phyloP scores from a whole-genome alignment of 768 basidiomycete genomes.

The Thelephora aurantiotincta region DNA sequence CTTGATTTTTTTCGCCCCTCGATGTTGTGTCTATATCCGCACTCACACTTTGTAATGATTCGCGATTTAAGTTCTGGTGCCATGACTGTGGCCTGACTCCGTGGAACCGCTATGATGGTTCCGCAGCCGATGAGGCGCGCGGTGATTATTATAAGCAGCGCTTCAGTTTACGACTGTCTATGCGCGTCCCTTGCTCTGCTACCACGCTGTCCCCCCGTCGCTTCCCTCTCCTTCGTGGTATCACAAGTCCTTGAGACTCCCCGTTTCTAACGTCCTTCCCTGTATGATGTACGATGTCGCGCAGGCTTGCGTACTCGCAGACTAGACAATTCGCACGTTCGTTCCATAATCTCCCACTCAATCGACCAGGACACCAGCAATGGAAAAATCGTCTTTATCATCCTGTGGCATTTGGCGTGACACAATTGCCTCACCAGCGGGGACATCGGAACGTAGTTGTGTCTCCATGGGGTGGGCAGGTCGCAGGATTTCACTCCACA shows the following conservation, averaged over 20 bases:
- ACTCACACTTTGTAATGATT: background rate
- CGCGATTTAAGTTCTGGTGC: background rate
- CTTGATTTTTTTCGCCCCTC: constrained; percentile 19
- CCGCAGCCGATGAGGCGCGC: no score
- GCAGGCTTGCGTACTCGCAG: background rate
- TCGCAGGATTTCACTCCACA: constrained; percentile 27
- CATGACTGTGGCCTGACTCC: no score
- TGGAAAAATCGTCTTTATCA: no score
- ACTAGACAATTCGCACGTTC: background rate
- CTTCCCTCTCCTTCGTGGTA: background rate
- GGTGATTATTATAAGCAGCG: no score
- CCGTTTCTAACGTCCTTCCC: background rate
- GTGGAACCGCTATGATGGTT: no score
- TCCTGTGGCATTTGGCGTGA: no score
- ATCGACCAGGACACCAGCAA: no score
- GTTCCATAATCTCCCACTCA: background rate
- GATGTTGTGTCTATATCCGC: background rate
- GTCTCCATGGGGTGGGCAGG: background rate
- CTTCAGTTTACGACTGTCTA: no score
- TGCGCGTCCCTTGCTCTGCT: no score
- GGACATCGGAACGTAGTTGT: no score
- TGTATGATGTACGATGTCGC: background rate
- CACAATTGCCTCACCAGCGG: no score
- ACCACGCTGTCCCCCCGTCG: background rate
- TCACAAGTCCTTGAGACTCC: no score